phyloP scores from a whole-genome alignment of 345 rosid species.

The Firmiana major region DNA sequence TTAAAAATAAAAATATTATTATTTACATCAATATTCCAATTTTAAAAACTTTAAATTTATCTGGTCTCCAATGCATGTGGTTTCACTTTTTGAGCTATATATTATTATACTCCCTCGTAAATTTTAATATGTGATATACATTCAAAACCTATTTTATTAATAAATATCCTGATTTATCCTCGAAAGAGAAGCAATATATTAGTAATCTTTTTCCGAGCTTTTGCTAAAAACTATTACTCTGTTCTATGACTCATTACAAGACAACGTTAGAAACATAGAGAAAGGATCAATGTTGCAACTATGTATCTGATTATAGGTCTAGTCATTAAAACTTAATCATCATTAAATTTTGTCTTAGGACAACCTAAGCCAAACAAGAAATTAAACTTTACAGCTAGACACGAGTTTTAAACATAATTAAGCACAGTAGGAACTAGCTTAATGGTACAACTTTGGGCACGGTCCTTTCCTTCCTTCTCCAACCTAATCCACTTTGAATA shows the following conservation, averaged over 20 bases:
- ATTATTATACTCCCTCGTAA: too few relatives aligned
- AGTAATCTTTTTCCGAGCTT: too few relatives aligned
- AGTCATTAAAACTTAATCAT: slow-evolving; percentile 3
- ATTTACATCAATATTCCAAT: too few relatives aligned
- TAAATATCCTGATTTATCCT: too few relatives aligned
- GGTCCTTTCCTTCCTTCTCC: neutral
- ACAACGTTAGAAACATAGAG: slow-evolving; percentile 1
- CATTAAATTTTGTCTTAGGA: slow-evolving; percentile 1
- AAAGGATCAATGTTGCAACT: neutral
- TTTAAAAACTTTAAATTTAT: too few relatives aligned
- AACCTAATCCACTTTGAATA: neutral
- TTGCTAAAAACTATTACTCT: neutral
- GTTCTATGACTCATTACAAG: neutral
- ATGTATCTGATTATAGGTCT: neutral
- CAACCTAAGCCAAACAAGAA: neutral
- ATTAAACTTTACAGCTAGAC: slow-evolving; percentile 9
- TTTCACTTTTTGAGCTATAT: too few relatives aligned
- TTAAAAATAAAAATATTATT: too few relatives aligned
- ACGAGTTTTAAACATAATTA: neutral
- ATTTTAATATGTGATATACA: too few relatives aligned
- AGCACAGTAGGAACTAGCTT: neutral
- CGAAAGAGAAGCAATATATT: too few relatives aligned
- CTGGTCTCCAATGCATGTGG: too few relatives aligned
- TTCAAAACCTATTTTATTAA: too few relatives aligned
- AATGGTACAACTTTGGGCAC: neutral